Conservation (phyloP, 179 eudicot species). For the Actinidia arguta region DNA sequence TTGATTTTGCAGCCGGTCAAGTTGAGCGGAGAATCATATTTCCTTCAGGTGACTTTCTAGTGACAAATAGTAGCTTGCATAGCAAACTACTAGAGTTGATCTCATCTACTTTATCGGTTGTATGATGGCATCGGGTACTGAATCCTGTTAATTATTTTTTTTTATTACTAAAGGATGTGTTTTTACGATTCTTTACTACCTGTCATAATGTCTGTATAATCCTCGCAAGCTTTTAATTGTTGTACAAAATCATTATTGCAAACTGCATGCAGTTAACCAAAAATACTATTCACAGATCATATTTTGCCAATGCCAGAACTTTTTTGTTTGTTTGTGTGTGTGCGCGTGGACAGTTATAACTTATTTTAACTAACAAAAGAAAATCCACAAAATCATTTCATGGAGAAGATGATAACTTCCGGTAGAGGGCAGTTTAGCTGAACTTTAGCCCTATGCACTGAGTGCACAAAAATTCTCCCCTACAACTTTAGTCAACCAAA, state of each 20-base stretch:
- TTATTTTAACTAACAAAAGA: neutral
- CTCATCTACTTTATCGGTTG: slow-evolving; percentile 45
- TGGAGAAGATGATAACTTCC: neutral
- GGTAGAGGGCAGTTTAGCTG: neutral
- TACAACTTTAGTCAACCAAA: neutral
- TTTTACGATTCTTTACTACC: neutral
- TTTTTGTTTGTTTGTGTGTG: neutral
- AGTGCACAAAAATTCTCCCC: neutral
- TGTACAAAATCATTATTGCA: slow-evolving; percentile 13
- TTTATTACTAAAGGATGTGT: neutral
- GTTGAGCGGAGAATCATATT: slow-evolving; percentile 61
- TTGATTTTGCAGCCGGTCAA: slow-evolving; percentile 80
- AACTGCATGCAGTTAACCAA: neutral
- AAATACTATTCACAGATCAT: neutral
- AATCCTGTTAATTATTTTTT: neutral
- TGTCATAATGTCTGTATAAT: neutral
- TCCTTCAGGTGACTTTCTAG: slow-evolving; percentile 88
- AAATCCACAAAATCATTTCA: neutral
- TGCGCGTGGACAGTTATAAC: neutral
- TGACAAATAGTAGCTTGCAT: slow-evolving; percentile 67
- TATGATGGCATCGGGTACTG: slow-evolving; percentile 28
- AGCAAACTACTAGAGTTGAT: slow-evolving; percentile 60
- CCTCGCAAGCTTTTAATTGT: slow-evolving; percentile 2
- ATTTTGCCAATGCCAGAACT: neutral
- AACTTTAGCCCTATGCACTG: neutral